phyloP scores from a whole-genome alignment of 2,329 filamentous ascomycete species.

The Trichoderma arundinaceum region DNA sequence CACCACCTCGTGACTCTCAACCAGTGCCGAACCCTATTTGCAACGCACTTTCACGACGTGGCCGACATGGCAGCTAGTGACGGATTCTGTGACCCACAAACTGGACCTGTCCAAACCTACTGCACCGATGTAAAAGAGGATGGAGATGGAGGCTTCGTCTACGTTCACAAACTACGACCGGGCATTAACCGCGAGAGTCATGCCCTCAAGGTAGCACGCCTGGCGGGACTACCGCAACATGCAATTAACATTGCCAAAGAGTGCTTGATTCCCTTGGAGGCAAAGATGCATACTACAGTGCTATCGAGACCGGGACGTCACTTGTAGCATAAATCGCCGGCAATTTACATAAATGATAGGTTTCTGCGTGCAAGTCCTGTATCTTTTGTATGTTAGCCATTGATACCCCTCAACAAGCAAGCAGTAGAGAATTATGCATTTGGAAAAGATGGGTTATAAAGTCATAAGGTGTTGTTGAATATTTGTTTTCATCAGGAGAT shows the following conservation, averaged over 20 bases:
- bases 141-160: conserved; percentile 73
- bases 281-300: neutral
- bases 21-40: conserved; percentile 81
- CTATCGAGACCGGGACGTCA: conserved; percentile 12
- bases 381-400: conserved; percentile 45
- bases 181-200: conserved; percentile 89
- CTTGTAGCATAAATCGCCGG: neutral
- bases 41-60: conserved; percentile 90
- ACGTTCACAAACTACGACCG: conserved; percentile 79
- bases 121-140: conserved; percentile 90
- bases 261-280: conserved; percentile 26
- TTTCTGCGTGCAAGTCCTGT: neutral
- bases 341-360: neutral
- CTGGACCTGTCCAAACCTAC: conserved; percentile 68
- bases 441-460: conserved; percentile 38
- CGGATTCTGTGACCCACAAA: conserved; percentile 47
- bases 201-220: conserved; percentile 88
- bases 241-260: conserved; percentile 71
- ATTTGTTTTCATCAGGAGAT: conserved; percentile 61
- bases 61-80: conserved; percentile 73
- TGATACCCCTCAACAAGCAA: conserved; percentile 43
- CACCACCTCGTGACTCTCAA: conserved; percentile 82
- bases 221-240: conserved; percentile 79
- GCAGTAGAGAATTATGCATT: conserved; percentile 35
- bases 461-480: conserved; percentile 63